phyloP scores from a whole-genome alignment of 1,284 basidiomycete genomes.

The Peniophora sp. region DNA sequence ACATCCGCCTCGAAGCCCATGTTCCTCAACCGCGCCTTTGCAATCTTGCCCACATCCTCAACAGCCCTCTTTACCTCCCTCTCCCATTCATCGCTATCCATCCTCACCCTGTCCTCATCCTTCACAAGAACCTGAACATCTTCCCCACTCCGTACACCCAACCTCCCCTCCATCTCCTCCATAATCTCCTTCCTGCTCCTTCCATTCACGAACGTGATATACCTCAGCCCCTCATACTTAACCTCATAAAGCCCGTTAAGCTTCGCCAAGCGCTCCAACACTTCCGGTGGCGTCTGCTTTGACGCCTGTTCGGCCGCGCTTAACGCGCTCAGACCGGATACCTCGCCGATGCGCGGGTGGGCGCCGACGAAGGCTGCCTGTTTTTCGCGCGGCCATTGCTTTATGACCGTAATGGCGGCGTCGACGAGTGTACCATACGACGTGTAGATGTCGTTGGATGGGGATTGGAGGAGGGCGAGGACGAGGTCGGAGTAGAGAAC shows the following conservation, averaged over 20 bases:
- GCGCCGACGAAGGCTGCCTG: constrained; percentile 70
- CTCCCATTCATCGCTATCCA: constrained; percentile 40
- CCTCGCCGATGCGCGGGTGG: constrained; percentile 86
- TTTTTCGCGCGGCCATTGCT: constrained; percentile 51
- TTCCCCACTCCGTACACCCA: constrained; percentile 30
- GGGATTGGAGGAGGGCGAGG: constrained; percentile 36
- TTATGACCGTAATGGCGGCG: constrained; percentile 36
- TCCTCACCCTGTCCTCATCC: constrained; percentile 24
- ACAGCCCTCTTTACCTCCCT: constrained; percentile 66
- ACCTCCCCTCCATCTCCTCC: constrained; percentile 68
- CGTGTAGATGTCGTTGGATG: constrained; percentile 8
- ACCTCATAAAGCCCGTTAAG: constrained; percentile 76
- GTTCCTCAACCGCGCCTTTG: constrained; percentile 50
- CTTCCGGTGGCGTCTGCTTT: constrained; percentile 51
- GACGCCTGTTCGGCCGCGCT: constrained; percentile 75
- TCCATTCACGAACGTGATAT: constrained; percentile 90
- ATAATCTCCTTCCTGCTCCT: constrained; percentile 65
- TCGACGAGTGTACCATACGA: constrained; percentile 61
- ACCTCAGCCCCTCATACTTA: constrained; percentile 68
- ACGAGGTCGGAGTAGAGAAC: constrained; percentile 49
- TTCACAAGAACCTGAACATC: constrained; percentile 24
- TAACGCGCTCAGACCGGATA: constrained; percentile 59
- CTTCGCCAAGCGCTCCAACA: constrained; percentile 51
- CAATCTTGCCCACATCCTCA: constrained; percentile 69
- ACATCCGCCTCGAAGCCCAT: constrained; percentile 27